A percentile compares a stretch with the other conserved stretches of the same genome.
Evolutionary conservation across 495 filamentous ascomycete species (phyloP).

Genomic region (Daldinia loculata): DNA sequence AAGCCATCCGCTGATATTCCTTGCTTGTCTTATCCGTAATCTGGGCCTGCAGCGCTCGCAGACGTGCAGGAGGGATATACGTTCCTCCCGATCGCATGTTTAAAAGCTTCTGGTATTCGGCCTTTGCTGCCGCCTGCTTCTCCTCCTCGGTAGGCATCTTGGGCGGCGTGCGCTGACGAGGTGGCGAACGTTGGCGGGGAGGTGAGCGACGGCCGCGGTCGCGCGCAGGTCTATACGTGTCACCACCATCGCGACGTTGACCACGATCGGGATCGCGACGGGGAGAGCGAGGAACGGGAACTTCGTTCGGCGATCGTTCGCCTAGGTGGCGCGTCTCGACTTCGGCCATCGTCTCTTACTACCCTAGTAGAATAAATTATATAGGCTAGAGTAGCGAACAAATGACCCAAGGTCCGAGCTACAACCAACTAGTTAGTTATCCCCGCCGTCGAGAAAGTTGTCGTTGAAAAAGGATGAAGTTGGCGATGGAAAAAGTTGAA

Average conservation of each 20-base stretch:
- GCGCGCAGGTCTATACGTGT: constrained; percentile 52
- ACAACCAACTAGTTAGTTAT: neutral
- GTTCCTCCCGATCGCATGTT: constrained; percentile 92
- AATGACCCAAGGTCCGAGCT: neutral
- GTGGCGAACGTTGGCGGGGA: constrained; percentile 38
- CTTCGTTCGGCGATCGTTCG: constrained; percentile 40
- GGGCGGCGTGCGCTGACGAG: constrained; percentile 60
- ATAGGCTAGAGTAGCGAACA: neutral
- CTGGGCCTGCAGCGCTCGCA: constrained; percentile 91
- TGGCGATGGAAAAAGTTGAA: constrained; percentile 7
- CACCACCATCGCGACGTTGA: constrained; percentile 53
- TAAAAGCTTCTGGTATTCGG: constrained; percentile 89
- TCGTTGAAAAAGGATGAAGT: neutral
- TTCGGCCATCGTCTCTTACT: constrained; percentile 42
- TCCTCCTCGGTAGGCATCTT: constrained; percentile 76
- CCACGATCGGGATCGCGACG: constrained; percentile 43
- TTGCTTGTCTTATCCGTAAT: constrained; percentile 96
- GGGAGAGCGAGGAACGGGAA: constrained; percentile 40
- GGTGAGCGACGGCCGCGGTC: constrained; percentile 32
- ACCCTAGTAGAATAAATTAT: constrained; percentile 3
- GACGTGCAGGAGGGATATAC: constrained; percentile 90
- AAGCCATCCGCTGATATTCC: constrained; percentile 98
- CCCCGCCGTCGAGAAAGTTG: neutral
- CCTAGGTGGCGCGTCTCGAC: constrained; percentile 43
- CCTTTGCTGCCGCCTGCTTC: constrained; percentile 80